Evolutionary conservation across 768 basidiomycete species (phyloP).

Genomic region (Cubamyces sp.): DNA sequence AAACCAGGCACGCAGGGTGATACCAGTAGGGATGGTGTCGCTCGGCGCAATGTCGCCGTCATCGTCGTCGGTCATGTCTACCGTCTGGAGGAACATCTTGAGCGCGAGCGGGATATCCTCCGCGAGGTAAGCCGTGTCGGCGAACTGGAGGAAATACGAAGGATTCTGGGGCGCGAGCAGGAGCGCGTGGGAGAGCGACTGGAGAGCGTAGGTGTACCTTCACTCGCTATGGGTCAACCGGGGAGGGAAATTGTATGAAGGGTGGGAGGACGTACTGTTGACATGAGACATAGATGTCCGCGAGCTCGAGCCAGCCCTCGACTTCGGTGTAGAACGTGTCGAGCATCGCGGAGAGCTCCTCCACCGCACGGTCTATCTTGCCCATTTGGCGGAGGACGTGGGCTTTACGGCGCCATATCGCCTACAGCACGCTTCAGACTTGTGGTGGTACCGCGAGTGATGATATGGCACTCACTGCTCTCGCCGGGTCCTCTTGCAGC

Average conservation of each 20-base stretch:
- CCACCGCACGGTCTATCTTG: constrained; percentile 65
- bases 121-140: constrained; percentile 85
- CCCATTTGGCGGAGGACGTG: constrained; percentile 69
- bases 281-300: constrained; percentile 75
- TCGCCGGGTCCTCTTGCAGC: constrained; percentile 66
- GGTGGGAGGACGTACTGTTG: constrained; percentile 59
- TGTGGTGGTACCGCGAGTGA: background rate
- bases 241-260: background rate
- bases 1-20: constrained; percentile 78
- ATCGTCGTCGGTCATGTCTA: constrained; percentile 80
- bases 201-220: constrained; percentile 75
- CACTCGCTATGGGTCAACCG: background rate
- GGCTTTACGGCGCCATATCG: constrained; percentile 81
- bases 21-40: constrained; percentile 52
- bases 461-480: constrained; percentile 56
- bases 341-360: constrained; percentile 71
- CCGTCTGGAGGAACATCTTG: constrained; percentile 75
- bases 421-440: constrained; percentile 42
- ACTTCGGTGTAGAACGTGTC: constrained; percentile 90
- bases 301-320: constrained; percentile 87
- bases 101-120: constrained; percentile 76
- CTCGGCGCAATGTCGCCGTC: constrained; percentile 50
- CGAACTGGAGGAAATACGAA: constrained; percentile 80
- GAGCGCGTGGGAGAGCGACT: constrained; percentile 80
- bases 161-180: constrained; percentile 87